Evolutionary conservation across 2,329 filamentous ascomycete species (phyloP), one percentile per base, ranked within the genome.

Genomic region (Coniochaeta sp.): DNA sequence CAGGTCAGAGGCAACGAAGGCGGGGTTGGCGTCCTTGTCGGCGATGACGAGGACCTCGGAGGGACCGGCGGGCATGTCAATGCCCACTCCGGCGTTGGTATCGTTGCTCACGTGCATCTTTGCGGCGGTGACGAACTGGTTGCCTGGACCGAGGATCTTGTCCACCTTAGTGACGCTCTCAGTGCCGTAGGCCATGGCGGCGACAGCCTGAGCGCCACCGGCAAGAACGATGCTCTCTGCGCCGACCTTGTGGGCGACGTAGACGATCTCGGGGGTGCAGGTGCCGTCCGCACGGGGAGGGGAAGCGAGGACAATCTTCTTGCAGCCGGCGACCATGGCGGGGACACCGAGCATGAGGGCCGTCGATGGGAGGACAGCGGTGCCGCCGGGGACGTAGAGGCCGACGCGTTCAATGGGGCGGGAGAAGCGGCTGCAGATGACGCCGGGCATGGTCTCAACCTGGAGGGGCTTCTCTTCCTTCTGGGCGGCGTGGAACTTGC

Each of bases 101-200:
- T 99, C 94, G 69, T 99, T 99, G 70, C 87, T 89, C 40, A 99
- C 94, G 61, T 91, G 80, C 94, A 99, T 99, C 81, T 99, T 99
- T 50, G 89, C 94, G 1, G 94, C 94, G 0, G 94, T 99, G 38
- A 99, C 94, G 65, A 97, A 99, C 69, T 97, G 94, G 71, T 99
- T 99, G 31, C 94, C 94, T 3, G 94, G 94, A 0, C 94, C 94
- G 12, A 97, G 82, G 60, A 99, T 96, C 81, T 99, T 99, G 77
- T 99, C 94, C 7, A 99, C 94, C 75, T 99, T 99, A 68, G 78
- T 89, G 49, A 99, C 83, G 60, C 85, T 92, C 70, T 96, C 87
- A 1, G 94, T 99, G 47, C 94, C 94, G 71, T 99, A 99, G 2
- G 94, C 94, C 86, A 99, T 87, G 47, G 94, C 94, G 18, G 92